Evolutionary conservation across 495 filamentous ascomycete species (phyloP), one percentile per base, ranked within the genome.

Genomic region (Podospora anserina): DNA sequence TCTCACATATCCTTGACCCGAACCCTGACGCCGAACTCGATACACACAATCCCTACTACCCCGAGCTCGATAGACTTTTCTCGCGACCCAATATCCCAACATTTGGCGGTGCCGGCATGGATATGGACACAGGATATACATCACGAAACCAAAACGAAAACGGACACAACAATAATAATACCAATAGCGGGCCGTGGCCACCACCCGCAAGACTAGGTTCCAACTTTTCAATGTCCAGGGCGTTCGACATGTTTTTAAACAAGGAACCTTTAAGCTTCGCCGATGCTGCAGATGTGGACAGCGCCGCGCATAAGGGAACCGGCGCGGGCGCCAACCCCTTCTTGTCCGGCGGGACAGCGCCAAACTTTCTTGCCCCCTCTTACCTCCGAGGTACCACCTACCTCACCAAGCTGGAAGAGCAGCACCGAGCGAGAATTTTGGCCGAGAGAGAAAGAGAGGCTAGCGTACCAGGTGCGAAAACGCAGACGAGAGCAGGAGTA

Each of bases 331-430:
- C 64, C 69, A 58, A 58, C 64, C 70, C 66, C 63, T 72, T 64
- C 28, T 74, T 53, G 19, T 44, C n/a, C 69, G 76, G 13, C 69
- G 76, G 71, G 19, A 70, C 65, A 39, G 75, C 69, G 32, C 69
- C 70, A 3, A 66, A 68, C 13, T 92, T 92, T 82, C 89, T 97
- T 72, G 86, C 86, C 28, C 93, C 93, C 5, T 92, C 91, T 20
- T 97, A 97, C 80, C 85, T 97, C 39, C 83, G 83, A 68, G 86
- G 87, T 23, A 93, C 92, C n/a, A 85, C 85, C 68, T 92, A 94
- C 78, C 86, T 94, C 61, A 84, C 90, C 70, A 87, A 85, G 71
- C 85, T 96, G 44, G 88, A 91, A 71, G 87, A 89, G 34, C 86
- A 84, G 70, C 85, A 93, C 72, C 85, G 84, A 74, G 84, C 87